Percentiles rank a stretch among this genome's conserved stretches.
Conservation (phyloP, 225 moss, liverwort and hornwort genomes). For the Bryoerythrophyllum caledonicum region DNA sequence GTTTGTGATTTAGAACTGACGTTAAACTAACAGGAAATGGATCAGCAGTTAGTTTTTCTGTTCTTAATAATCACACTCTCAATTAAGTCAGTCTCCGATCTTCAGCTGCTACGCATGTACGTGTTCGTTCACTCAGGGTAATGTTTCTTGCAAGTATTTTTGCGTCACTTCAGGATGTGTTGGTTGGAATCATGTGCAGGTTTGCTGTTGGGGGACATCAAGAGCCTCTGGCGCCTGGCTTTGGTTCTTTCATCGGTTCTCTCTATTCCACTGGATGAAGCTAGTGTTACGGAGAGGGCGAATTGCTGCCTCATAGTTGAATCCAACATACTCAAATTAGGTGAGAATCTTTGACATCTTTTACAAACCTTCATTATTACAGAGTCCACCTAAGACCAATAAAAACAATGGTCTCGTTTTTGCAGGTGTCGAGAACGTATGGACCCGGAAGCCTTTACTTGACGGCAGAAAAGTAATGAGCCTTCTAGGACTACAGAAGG, state of each 20-base stretch:
- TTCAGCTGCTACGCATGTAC: not conserved
- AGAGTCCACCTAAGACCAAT: not conserved
- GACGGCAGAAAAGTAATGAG: constrained; percentile 66
- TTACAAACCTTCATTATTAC: not conserved
- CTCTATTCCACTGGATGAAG: constrained; percentile 53
- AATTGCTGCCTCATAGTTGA: constrained; percentile 59
- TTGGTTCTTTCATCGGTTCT: constrained; percentile 66
- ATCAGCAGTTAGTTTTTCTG: not conserved
- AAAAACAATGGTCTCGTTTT: not conserved
- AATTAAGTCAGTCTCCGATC: not conserved
- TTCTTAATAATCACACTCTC: not conserved
- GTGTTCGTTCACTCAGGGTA: not conserved
- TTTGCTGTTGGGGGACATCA: constrained; percentile 61
- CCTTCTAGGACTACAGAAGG: constrained; percentile 55
- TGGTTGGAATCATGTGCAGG: constrained; percentile 46
- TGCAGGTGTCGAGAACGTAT: constrained; percentile 70
- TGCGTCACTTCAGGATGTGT: not conserved
- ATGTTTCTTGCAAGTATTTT: not conserved
- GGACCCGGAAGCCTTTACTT: constrained; percentile 67
- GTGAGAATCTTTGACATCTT: constrained; percentile 28
- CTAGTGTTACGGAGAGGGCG: constrained; percentile 44
- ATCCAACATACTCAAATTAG: constrained; percentile 57
- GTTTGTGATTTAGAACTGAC: not conserved
- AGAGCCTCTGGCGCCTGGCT: constrained; percentile 68
- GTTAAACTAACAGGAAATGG: not conserved